phyloP scores from a whole-genome alignment of 331 rosid species.

The Stylosanthes scabra region DNA sequence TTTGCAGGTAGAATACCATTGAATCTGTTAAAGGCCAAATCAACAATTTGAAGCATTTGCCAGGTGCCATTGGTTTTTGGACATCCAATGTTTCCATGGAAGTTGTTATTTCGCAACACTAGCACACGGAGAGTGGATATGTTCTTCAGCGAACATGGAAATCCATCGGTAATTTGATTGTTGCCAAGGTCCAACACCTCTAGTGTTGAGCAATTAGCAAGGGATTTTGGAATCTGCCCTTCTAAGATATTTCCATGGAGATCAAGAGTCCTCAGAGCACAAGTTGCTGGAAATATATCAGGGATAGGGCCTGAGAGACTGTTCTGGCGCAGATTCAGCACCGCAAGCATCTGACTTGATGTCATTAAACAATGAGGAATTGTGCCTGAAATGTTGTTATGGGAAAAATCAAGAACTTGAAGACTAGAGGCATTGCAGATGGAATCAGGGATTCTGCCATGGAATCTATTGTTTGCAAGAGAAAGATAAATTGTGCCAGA shows the following conservation, averaged over 20 bases:
- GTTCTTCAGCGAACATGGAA: slow-evolving; percentile 57
- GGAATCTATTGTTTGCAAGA: slow-evolving; percentile 49
- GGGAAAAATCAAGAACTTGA: slow-evolving; percentile 69
- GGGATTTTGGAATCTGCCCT: slow-evolving; percentile 62
- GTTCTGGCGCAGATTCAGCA: slow-evolving; percentile 57
- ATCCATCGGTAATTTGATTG: slow-evolving; percentile 38
- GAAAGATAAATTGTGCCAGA: slow-evolving; percentile 34
- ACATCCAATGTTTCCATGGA: slow-evolving; percentile 54
- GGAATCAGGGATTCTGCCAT: slow-evolving; percentile 46
- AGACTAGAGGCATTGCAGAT: slow-evolving; percentile 57
- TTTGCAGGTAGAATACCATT: slow-evolving; percentile 44
- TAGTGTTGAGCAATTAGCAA: slow-evolving; percentile 45
- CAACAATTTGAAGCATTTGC: slow-evolving; percentile 68
- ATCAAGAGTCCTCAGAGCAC: slow-evolving; percentile 57
- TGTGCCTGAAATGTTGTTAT: slow-evolving; percentile 45
- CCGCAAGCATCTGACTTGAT: slow-evolving; percentile 43
- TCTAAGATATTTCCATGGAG: slow-evolving; percentile 45
- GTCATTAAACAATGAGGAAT: slow-evolving; percentile 53
- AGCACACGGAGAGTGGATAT: slow-evolving; percentile 59
- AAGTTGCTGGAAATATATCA: slow-evolving; percentile 41
- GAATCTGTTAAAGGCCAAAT: slow-evolving; percentile 63
- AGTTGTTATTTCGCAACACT: slow-evolving; percentile 57
- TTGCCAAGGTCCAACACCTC: slow-evolving; percentile 66
- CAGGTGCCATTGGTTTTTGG: slow-evolving; percentile 23
- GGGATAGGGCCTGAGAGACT: slow-evolving; percentile 41